phyloP scores from a whole-genome alignment of 805 yeast genomes.

The Ogataea nitratoaversa region DNA sequence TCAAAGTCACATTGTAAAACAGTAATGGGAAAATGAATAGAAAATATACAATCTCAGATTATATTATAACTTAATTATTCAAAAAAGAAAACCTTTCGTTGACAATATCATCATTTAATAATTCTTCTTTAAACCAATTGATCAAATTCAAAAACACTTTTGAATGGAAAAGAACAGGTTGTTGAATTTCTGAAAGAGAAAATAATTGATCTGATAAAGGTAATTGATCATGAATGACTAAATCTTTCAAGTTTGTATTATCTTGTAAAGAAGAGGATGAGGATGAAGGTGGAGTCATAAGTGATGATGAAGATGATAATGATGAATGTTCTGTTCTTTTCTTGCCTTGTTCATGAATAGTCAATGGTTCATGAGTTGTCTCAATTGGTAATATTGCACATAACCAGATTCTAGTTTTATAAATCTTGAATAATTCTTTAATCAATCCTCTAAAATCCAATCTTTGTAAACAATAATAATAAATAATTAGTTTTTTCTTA shows the following conservation, averaged over 20 bases:
- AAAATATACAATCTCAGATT: slow-evolving; percentile 3
- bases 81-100: slow-evolving; percentile 26
- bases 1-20: neutral
- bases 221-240: slow-evolving; percentile 25
- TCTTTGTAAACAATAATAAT: slow-evolving; percentile 59
- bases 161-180: slow-evolving; percentile 50
- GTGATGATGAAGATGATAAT: neutral
- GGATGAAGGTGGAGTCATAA: slow-evolving; percentile 7
- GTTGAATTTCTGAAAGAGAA: slow-evolving; percentile 29
- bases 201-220: slow-evolving; percentile 39
- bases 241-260: slow-evolving; percentile 35
- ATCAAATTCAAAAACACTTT: slow-evolving; percentile 45
- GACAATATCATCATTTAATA: slow-evolving; percentile 25
- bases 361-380: slow-evolving; percentile 26
- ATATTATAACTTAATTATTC: slow-evolving; percentile 4
- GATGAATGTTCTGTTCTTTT: slow-evolving; percentile 6
- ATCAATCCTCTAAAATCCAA: slow-evolving; percentile 72
- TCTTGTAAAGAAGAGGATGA: slow-evolving; percentile 15
- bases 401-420: slow-evolving; percentile 79
- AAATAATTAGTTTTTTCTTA: slow-evolving; percentile 70
- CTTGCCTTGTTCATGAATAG: slow-evolving; percentile 28
- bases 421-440: slow-evolving; percentile 68
- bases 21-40: slow-evolving; percentile 3
- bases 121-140: slow-evolving; percentile 39
- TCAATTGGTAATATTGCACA: slow-evolving; percentile 60